Conservation (phyloP, 352 stramenopile species). For the Pilasporangium apinafurcum region DNA sequence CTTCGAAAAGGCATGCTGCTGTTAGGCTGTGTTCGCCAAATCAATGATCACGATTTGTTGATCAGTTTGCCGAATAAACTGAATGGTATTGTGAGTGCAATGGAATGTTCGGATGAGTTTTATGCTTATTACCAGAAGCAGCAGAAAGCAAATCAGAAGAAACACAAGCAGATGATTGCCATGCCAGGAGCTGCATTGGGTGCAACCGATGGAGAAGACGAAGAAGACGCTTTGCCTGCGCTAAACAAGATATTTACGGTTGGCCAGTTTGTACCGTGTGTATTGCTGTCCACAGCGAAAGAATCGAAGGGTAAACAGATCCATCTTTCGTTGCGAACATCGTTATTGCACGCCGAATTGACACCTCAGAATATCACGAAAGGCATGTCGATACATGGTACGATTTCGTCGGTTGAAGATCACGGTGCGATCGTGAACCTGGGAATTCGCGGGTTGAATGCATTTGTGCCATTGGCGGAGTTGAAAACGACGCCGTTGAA, state of each 20-base stretch:
- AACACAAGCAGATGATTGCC: slow-evolving; percentile 9
- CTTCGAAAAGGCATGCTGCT: slow-evolving; percentile 68
- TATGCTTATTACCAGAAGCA: slow-evolving; percentile 18
- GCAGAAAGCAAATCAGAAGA: slow-evolving; percentile 10
- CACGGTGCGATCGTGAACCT: slow-evolving; percentile 93
- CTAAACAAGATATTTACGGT: slow-evolving; percentile 61
- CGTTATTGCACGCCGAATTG: slow-evolving; percentile 81
- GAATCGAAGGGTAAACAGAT: slow-evolving; percentile 83
- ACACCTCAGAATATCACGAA: slow-evolving; percentile 50
- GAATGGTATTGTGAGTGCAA: slow-evolving; percentile 83
- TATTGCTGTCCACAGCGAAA: slow-evolving; percentile 74
- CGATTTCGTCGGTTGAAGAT: slow-evolving; percentile 89
- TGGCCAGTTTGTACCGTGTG: slow-evolving; percentile 80
- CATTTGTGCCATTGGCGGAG: slow-evolving; percentile 74
- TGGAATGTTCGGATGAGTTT: slow-evolving; percentile 82
- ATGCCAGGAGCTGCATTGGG: slow-evolving; percentile 1
- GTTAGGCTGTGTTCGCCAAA: slow-evolving; percentile 86
- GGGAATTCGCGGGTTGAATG: slow-evolving; percentile 67
- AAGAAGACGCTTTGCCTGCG: slow-evolving; percentile 26
- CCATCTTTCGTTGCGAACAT: slow-evolving; percentile 85
- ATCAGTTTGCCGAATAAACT: slow-evolving; percentile 92
- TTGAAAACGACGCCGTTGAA: slow-evolving; percentile 34
- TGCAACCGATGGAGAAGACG: slow-evolving; percentile 1
- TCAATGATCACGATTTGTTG: slow-evolving; percentile 79
- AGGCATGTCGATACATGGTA: slow-evolving; percentile 76